Percentiles rank a stretch among this genome's conserved stretches.
Evolutionary conservation across 129 eudicot genomes (phyloP).

Genomic region (Ambrosia artemisiifolia): DNA sequence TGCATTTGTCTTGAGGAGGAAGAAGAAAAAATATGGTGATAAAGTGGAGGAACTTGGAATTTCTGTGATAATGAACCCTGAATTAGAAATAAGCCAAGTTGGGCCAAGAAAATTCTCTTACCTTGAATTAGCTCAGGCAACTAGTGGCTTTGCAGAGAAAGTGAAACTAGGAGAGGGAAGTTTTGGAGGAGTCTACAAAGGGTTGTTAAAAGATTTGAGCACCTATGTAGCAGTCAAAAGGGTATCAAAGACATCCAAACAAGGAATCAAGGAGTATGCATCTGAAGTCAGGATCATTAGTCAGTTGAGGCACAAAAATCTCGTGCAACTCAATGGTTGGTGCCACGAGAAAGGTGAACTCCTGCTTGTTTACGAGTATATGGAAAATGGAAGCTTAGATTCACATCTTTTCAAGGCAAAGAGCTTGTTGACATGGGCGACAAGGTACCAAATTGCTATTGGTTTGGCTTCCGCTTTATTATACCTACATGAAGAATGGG

Average conservation of each 20-base stretch:
- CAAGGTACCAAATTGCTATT: constrained; percentile 28
- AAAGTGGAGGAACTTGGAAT: not conserved
- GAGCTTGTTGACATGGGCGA: constrained; percentile 34
- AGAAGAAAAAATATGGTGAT: not conserved
- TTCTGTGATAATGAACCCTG: constrained; percentile 19
- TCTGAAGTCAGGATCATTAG: constrained; percentile 41
- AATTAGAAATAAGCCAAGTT: constrained; percentile 4
- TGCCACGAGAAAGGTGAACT: constrained; percentile 35
- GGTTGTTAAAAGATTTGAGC: constrained; percentile 19
- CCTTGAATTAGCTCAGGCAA: constrained; percentile 24
- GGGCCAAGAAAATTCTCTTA: constrained; percentile 32
- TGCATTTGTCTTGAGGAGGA: constrained; percentile 17
- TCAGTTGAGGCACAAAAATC: constrained; percentile 32
- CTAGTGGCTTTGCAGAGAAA: constrained; percentile 17
- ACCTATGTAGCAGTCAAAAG: constrained; percentile 33
- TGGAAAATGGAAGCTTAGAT: constrained; percentile 51
- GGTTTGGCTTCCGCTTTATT: constrained; percentile 38
- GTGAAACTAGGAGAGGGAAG: constrained; percentile 48
- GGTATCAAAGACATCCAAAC: constrained; percentile 31
- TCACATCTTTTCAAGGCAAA: constrained; percentile 31
- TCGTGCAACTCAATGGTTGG: constrained; percentile 45
- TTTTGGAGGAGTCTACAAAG: constrained; percentile 36
- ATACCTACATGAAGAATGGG: constrained; percentile 43
- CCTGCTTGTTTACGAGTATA: constrained; percentile 34
- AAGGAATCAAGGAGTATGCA: constrained; percentile 43